Conservation (phyloP, 306 rosid species). For the Cucumis hystrix region DNA sequence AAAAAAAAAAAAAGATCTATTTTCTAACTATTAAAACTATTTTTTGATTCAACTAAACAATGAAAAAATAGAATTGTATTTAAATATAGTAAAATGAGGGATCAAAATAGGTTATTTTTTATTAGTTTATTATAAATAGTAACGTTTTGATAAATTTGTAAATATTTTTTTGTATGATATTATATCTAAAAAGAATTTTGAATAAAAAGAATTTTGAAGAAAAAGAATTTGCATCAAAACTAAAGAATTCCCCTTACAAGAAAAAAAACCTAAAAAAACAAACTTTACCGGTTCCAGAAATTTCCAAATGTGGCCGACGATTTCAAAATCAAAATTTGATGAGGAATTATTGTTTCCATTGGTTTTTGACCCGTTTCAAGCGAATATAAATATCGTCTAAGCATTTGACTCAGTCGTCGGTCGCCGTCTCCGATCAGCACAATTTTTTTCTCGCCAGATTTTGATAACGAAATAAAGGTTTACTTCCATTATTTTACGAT, state of each 20-base stretch:
- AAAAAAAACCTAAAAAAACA: not conserved
- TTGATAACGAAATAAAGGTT: not conserved
- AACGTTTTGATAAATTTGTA: too few relatives aligned
- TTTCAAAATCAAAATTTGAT: not conserved
- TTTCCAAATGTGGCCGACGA: conserved; percentile 1
- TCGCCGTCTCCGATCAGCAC: not conserved
- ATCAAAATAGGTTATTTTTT: too few relatives aligned
- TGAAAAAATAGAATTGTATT: not conserved
- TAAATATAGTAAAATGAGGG: too few relatives aligned
- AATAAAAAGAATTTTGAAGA: too few relatives aligned
- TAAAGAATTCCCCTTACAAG: not conserved
- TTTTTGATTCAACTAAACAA: not conserved
- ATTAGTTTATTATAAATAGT: too few relatives aligned
- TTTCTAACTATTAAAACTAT: not conserved
- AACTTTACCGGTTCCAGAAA: not conserved
- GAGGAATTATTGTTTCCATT: not conserved
- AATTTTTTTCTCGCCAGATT: not conserved
- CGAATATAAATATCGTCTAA: not conserved
- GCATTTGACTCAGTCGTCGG: not conserved
- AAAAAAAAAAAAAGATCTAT: not conserved
- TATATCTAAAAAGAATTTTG: too few relatives aligned
- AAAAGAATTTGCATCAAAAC: too few relatives aligned
- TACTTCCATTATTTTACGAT: not conserved
- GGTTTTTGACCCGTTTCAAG: not conserved
- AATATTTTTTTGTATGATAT: too few relatives aligned